Conservation (phyloP, 306 rosid genomes). For the Mimosa pudica region DNA sequence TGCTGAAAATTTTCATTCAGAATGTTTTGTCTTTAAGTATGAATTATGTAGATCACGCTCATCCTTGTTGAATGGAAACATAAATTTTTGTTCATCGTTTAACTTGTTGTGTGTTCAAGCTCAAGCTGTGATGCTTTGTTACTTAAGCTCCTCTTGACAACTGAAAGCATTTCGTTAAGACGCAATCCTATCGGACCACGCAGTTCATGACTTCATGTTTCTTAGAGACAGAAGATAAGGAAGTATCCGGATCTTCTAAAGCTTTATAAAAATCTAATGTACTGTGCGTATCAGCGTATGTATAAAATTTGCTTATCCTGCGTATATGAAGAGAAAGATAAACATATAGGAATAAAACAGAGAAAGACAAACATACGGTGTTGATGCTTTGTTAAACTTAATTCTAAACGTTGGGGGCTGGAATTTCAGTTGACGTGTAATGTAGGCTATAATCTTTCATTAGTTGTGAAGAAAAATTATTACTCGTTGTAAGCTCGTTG, state of each 20-base stretch:
- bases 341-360: neutral
- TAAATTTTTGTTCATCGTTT: neutral
- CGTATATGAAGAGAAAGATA: neutral
- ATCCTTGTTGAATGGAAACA: conserved; percentile 11
- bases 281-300: no score
- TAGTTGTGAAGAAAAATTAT: neutral
- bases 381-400: neutral
- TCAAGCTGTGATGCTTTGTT: neutral
- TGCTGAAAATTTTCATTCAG: neutral
- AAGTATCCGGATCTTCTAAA: neutral
- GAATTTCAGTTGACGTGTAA: neutral
- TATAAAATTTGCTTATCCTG: neutral
- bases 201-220: neutral
- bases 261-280: neutral
- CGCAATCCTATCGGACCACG: no score
- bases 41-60: conserved; percentile 11
- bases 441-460: neutral
- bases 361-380: neutral
- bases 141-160: neutral
- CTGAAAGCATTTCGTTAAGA: neutral
- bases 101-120: neutral
- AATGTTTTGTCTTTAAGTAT: conserved; percentile 23
- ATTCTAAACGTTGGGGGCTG: neutral
- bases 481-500: neutral
- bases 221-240: neutral